These are phyloP conservation scores for Globisporangium rhizosaccharum DNA, from an alignment of 352 stramenopile species.

Conservation along the genomic window DNA sequence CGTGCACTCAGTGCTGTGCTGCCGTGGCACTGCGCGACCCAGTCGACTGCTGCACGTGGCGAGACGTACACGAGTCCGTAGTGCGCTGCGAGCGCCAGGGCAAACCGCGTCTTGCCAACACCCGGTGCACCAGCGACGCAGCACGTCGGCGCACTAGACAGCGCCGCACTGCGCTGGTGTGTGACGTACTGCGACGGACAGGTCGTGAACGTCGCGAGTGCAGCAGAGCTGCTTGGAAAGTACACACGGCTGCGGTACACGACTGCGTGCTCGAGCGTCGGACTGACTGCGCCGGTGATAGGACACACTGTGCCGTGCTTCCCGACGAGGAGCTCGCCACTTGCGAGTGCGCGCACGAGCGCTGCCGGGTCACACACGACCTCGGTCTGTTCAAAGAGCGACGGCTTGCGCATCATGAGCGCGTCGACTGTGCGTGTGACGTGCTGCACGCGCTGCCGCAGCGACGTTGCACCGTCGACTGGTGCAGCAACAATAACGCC, in stretches of 20 bases:
- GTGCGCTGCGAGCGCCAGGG: conserved; percentile 4
- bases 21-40: conserved; percentile 53
- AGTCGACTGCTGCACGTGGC: conserved; percentile 36
- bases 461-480: conserved; percentile 20
- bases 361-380: conserved; percentile 13
- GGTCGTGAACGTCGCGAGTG: conserved; percentile 11
- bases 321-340: conserved; percentile 40
- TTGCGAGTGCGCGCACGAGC: conserved; percentile 20
- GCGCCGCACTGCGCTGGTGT: neutral
- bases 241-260: conserved; percentile 54
- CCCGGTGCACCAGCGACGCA: conserved; percentile 7
- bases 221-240: conserved; percentile 32
- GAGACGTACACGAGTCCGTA: conserved; percentile 33
- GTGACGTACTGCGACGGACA: conserved; percentile 15
- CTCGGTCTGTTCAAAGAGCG: conserved; percentile 44
- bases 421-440: conserved; percentile 19
- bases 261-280: conserved; percentile 13
- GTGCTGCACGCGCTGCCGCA: conserved; percentile 33
- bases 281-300: conserved; percentile 19
- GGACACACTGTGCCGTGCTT: conserved; percentile 48
- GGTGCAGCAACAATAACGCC: conserved; percentile 23
- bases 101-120: conserved; percentile 15
- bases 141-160: conserved; percentile 9
- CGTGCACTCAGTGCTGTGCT: conserved; percentile 20
- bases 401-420: conserved; percentile 29